Evolutionary conservation across 345 rosid species (phyloP), one percentile per base, ranked within the genome.

Genomic region (Diplotaxis tenuifolia): DNA sequence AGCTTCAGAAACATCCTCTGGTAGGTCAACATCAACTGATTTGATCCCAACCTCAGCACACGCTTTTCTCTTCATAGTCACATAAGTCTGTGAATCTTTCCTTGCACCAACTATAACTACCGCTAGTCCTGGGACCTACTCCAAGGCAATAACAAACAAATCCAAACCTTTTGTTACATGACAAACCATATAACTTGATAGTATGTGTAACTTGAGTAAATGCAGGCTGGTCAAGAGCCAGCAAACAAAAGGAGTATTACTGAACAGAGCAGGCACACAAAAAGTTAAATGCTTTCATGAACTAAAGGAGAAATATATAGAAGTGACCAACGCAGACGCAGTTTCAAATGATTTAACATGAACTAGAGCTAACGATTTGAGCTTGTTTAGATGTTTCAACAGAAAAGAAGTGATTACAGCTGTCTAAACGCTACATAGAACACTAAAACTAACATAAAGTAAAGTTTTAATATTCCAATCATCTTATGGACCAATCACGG

Each of bases 41-140:
- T 83, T 87, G 22, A 89, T 88, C 65, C 98, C 98, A 68, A 89
- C 97, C 86, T 94, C 97, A 19, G 90, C 89, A 75, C 97, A 94
- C 0, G 95, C 91, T 74, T 89, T 91, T 76, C 98, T 87, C 83
- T 94, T 94, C 91, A 86, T 94, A 38, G 65, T 84, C 57, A 94
- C 98, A 78, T 91, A 94, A 71, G 92, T 94, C 74, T 86, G 90
- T 49, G 97, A 89, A 75, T 94, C 98, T 75, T 88, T 91, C 67
- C 96, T 83, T 70, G 15, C 29, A 21, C 98, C 98, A 20, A 91
- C 95, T 42, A 94, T 88, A 62, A 89, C 93, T 12, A 94, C 96
- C 3, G 96, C 97, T 71, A 94, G 75, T 47, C 97, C 97, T 25
- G 97, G 98, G 40, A 89, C 97, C 97, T 94, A 83, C 67, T 9